Conservation (phyloP, 1,139 yeast genomes). For the Scheffersomyces insectosa region DNA sequence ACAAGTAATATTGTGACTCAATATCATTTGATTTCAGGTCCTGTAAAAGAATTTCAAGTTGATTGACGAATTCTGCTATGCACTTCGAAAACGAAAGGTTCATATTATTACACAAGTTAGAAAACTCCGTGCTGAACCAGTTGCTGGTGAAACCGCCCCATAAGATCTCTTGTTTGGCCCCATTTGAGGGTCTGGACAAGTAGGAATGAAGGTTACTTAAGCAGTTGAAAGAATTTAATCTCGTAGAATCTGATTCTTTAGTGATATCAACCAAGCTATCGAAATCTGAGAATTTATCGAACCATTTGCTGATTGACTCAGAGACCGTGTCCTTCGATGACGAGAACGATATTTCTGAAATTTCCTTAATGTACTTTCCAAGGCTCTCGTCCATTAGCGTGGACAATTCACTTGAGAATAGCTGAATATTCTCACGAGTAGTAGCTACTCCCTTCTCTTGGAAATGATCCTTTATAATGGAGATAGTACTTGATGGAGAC, state of each 20-base stretch:
- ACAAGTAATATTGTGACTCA: slow-evolving; percentile 11
- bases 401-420: slow-evolving; percentile 23
- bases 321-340: slow-evolving; percentile 12
- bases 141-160: slow-evolving; percentile 17
- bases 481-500: background rate
- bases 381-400: slow-evolving; percentile 28
- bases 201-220: slow-evolving; percentile 5
- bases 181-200: background rate
- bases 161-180: slow-evolving; percentile 4
- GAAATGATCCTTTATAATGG: background rate
- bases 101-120: slow-evolving; percentile 9
- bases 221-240: slow-evolving; percentile 11
- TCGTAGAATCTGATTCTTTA: slow-evolving; percentile 5
- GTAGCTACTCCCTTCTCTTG: slow-evolving; percentile 1
- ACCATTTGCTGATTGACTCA: slow-evolving; percentile 24
- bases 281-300: slow-evolving; percentile 17
- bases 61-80: slow-evolving; percentile 4
- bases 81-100: background rate
- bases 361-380: slow-evolving; percentile 19
- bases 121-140: slow-evolving; percentile 10
- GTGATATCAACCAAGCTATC: slow-evolving; percentile 9
- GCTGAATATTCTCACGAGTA: slow-evolving; percentile 3
- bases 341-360: slow-evolving; percentile 5
- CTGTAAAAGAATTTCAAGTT: background rate
- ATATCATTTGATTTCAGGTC: slow-evolving; percentile 2